phyloP scores from a whole-genome alignment of 164 flowering plant species.

The Stephania cephalantha region DNA sequence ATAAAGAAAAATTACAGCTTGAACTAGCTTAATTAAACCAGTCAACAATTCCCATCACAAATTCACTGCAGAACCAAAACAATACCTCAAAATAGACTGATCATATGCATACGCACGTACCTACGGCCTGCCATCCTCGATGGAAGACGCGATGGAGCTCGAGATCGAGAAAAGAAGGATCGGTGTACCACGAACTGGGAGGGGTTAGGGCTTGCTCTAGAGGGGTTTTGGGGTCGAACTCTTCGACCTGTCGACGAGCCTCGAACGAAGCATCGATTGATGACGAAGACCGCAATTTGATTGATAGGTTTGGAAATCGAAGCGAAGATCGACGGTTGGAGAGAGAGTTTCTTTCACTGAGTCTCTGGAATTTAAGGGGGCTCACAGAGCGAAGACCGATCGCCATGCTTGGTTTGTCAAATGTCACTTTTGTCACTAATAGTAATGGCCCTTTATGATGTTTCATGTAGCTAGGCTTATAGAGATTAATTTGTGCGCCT shows the following conservation, averaged over 20 bases:
- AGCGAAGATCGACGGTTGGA: neutral
- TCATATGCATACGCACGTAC: constrained; percentile 22
- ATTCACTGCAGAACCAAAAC: too few species aligned
- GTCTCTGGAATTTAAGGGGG: neutral
- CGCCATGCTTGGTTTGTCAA: constrained; percentile 3
- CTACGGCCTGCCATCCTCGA: constrained; percentile 81
- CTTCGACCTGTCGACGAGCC: constrained; percentile 9
- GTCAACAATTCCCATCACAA: too few species aligned
- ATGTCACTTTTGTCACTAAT: too few species aligned
- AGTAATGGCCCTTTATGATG: too few species aligned
- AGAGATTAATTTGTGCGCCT: too few species aligned
- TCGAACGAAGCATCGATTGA: constrained; percentile 1
- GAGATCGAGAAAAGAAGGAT: constrained; percentile 45
- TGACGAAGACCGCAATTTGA: constrained; percentile 6
- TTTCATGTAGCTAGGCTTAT: too few species aligned
- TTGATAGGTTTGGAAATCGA: neutral
- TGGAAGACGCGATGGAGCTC: constrained; percentile 71
- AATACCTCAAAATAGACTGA: too few species aligned
- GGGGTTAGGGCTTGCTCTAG: constrained; percentile 69
- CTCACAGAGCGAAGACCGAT: neutral
- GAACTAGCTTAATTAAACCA: too few species aligned
- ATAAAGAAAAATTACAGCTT: too few species aligned
- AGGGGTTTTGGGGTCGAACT: constrained; percentile 60
- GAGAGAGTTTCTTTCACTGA: neutral
- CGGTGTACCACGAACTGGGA: constrained; percentile 86